Conservation (phyloP, 78 protist species). For the Bigelowiella natans region DNA sequence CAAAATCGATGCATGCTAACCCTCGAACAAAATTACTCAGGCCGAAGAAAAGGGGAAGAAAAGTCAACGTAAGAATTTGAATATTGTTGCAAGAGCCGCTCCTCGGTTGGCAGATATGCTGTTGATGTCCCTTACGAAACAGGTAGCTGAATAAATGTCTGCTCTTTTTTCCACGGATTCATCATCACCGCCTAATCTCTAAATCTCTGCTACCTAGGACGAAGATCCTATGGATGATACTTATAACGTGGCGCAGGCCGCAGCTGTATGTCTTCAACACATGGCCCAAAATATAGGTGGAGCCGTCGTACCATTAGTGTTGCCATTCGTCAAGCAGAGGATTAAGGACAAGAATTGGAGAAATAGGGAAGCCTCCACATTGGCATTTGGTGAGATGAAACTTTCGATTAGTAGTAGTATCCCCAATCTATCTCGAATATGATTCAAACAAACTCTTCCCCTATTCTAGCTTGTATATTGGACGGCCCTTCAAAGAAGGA, state of each 20-base stretch:
- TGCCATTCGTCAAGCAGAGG: slow-evolving; percentile 57
- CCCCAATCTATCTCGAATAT: too few species aligned
- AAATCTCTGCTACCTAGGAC: not conserved
- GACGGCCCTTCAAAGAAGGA: slow-evolving; percentile 40
- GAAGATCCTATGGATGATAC: slow-evolving; percentile 51
- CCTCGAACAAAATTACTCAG: not conserved
- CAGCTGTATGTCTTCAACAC: slow-evolving; percentile 55
- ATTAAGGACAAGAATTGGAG: slow-evolving; percentile 1
- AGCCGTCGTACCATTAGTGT: slow-evolving; percentile 36
- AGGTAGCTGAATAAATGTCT: too few species aligned
- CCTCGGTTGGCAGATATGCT: slow-evolving; percentile 40
- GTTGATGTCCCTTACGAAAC: slow-evolving; percentile 41
- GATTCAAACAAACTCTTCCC: too few species aligned
- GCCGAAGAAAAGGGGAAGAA: not conserved
- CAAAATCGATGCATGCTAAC: not conserved
- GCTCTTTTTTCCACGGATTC: not conserved
- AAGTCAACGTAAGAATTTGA: not conserved
- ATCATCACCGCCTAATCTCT: not conserved
- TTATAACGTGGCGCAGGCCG: slow-evolving; percentile 67
- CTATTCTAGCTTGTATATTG: slow-evolving; percentile 46
- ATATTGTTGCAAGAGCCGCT: slow-evolving; percentile 45
- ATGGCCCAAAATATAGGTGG: slow-evolving; percentile 46
- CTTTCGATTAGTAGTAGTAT: too few species aligned
- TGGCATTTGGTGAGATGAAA: slow-evolving; percentile 5
- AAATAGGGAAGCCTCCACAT: not conserved